Conservation (phyloP, 1,139 yeast species). For the Meyerozyma guilliermondii region DNA sequence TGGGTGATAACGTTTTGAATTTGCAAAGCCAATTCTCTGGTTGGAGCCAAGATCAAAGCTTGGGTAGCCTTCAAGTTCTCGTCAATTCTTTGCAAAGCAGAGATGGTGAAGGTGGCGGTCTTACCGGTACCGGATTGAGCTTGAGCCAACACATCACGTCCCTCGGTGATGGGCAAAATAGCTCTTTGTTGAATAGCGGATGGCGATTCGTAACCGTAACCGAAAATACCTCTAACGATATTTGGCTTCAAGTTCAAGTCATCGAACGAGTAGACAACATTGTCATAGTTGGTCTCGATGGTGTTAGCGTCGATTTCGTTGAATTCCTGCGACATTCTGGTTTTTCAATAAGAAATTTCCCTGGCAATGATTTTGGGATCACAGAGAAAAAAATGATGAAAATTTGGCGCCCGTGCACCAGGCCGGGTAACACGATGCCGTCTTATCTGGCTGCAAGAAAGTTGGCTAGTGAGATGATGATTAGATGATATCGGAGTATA, state of each 20-base stretch:
- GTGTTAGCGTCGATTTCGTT: conserved; percentile 78
- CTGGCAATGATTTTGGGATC: background rate
- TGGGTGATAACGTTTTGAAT: conserved; percentile 94
- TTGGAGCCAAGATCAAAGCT: conserved; percentile 96
- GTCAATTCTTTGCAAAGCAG: conserved; percentile 93
- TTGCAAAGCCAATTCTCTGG: conserved; percentile 98
- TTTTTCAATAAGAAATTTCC: conserved; percentile 5
- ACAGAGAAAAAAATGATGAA: conserved; percentile 3
- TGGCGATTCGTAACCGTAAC: conserved; percentile 97
- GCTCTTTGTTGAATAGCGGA: conserved; percentile 99
- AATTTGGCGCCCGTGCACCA: conserved; percentile 8
- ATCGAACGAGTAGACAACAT: conserved; percentile 84
- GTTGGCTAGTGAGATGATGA: no score
- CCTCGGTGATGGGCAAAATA: conserved; percentile 91
- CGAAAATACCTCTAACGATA: conserved; percentile 85
- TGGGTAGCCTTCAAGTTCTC: conserved; percentile 72
- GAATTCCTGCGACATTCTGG: conserved; percentile 21
- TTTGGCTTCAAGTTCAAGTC: conserved; percentile 79
- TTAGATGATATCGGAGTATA: no score
- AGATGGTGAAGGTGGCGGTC: conserved; percentile 97
- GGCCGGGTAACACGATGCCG: conserved; percentile 11
- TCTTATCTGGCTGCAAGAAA: background rate
- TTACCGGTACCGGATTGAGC: conserved; percentile 99
- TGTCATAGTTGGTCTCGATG: conserved; percentile 97
- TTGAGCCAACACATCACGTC: conserved; percentile 96